Base-by-base conservation (phyloP, 352 stramenopile genomes). In the Phytophthora constricta region DNA sequence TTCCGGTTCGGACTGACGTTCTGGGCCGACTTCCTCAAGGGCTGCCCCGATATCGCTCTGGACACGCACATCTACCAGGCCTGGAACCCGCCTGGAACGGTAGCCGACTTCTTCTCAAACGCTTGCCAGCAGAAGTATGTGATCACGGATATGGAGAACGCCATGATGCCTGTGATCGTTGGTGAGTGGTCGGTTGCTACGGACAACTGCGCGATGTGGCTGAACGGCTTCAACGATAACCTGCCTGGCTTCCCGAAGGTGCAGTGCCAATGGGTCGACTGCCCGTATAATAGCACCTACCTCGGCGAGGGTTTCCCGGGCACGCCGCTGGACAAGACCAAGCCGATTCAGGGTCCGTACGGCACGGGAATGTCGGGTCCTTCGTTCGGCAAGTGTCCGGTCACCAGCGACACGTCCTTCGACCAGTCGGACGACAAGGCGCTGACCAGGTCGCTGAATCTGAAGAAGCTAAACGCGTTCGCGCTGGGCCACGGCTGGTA, bases 31-130 rank as follows among this genome's bases (percentile, higher is more conserved):
- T 94, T 96, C 65, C 87, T 94, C 67, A 84, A 82, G 61, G 73
- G 76, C 2, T 98, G 95, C 68, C 92, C 94, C 16, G 95, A 98
- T 68, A 96, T 98, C 65, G 95, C 93, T 13, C 69, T 99, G 11
- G 96, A 99, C 70, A 98, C 95, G 49, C 96, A 99, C 78, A 98
- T 98, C 53, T 99, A 98, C 74, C 95, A 99, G 76, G 89, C 87
- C 23, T 92, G 86, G 83, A 92, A 91, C 72, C 81, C 79, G 42
- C 85, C 85, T 39, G 79, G 81, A 63, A 92, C 84, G 0, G 58
- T 82, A 62, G 83, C 83, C 22, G 86, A 90, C 58, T 98, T 98
- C 59, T 97, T 94, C 68, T 87, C 84, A n/a, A 96, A 98, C 77
- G 93, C 93, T 13, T 98, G 93, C 68, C 77, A 87, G 57, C 87